Percentiles rank a stretch among this genome's conserved stretches.
Evolutionary conservation across 768 basidiomycete genomes (phyloP).

Genomic region (Coprinopsis sp.): DNA sequence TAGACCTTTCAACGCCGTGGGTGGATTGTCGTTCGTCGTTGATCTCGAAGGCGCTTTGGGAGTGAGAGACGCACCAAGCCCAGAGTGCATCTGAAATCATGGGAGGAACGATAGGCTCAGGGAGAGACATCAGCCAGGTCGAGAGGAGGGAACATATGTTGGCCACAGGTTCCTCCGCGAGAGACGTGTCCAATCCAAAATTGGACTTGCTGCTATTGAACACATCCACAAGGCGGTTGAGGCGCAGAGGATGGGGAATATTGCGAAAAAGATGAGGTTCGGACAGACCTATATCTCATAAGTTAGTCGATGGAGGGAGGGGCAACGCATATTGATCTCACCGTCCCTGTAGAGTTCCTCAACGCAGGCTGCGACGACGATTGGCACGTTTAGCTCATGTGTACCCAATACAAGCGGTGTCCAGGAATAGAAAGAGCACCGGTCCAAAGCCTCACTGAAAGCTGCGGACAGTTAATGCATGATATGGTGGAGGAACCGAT

Average conservation of each 20-base stretch:
- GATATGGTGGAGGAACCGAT: no score
- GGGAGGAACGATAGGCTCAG: conserved; percentile 28
- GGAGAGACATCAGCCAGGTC: conserved; percentile 36
- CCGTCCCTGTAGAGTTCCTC: conserved; percentile 40
- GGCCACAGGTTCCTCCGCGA: conserved; percentile 32
- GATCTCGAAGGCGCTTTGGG: background rate
- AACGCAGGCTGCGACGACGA: conserved; percentile 35
- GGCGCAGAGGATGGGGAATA: conserved; percentile 31
- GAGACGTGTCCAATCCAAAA: conserved; percentile 25
- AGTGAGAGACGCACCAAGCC: conserved; percentile 27
- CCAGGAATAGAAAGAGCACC: background rate
- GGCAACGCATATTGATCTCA: conserved; percentile 5
- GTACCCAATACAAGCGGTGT: conserved; percentile 17
- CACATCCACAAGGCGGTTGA: conserved; percentile 32
- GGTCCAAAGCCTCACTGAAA: background rate
- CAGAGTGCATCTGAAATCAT: conserved; percentile 32
- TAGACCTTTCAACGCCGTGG: background rate
- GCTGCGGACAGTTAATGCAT: no score
- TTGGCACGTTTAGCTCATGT: conserved; percentile 34
- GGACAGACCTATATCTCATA: conserved; percentile 24
- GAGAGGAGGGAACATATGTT: conserved; percentile 39
- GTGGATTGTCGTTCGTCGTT: background rate
- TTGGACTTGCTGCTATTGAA: conserved; percentile 24
- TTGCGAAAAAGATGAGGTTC: conserved; percentile 29
- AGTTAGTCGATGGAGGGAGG: conserved; percentile 2